Evolutionary conservation across 2,329 filamentous ascomycete genomes (phyloP).

Genomic region (Colletotrichum sp.): DNA sequence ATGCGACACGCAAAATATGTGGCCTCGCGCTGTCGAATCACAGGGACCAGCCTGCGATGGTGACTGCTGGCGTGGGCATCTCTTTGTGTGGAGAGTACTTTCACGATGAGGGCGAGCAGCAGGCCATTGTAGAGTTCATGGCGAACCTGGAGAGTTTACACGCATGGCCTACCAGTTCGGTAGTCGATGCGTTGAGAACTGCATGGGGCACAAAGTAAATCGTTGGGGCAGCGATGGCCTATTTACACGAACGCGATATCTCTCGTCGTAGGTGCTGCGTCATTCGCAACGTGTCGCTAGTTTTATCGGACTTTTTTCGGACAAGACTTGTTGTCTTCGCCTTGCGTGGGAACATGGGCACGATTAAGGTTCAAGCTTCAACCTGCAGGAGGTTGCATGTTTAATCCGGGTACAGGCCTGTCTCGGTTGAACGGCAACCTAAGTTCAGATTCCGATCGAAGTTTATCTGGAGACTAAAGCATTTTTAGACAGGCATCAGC

Average conservation of each 20-base stretch:
- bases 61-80: slow-evolving; percentile 61
- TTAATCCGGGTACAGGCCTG: background rate
- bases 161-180: slow-evolving; percentile 55
- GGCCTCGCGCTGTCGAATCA: slow-evolving; percentile 64
- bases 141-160: slow-evolving; percentile 50
- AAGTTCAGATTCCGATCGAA: background rate
- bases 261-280: background rate
- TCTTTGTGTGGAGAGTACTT: slow-evolving; percentile 54
- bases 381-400: background rate
- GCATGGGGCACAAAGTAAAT: slow-evolving; percentile 44
- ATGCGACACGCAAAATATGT: slow-evolving; percentile 57
- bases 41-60: slow-evolving; percentile 59
- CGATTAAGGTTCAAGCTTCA: background rate
- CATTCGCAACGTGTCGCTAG: background rate
- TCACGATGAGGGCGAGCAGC: slow-evolving; percentile 46
- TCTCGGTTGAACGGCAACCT: slow-evolving; percentile 25
- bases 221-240: background rate
- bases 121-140: slow-evolving; percentile 52
- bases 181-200: slow-evolving; percentile 49
- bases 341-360: background rate
- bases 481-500: background rate
- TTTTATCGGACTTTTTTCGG: background rate
- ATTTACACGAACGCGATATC: background rate
- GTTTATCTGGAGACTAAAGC: background rate
- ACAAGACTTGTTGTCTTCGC: background rate